Evolutionary conservation across 345 rosid genomes (phyloP).

Genomic region (Melastoma malabathricum): DNA sequence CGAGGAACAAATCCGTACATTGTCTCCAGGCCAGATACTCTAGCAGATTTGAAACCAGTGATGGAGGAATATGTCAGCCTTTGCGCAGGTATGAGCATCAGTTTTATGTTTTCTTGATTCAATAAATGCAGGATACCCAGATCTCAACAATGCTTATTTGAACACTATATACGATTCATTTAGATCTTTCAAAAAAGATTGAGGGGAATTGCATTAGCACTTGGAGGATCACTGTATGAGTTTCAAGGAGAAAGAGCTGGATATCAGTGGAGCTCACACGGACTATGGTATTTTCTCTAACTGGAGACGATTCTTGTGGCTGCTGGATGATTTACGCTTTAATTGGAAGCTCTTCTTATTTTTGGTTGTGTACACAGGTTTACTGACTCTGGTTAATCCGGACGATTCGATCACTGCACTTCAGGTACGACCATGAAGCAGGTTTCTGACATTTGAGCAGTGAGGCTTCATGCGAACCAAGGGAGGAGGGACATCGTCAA

Average conservation of each 20-base stretch:
- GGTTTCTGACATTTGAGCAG: background rate
- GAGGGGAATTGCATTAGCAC: constrained; percentile 63
- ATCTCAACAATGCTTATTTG: background rate
- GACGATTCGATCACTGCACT: constrained; percentile 75
- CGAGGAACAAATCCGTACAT: no score
- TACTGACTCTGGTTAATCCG: constrained; percentile 76
- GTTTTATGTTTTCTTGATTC: background rate
- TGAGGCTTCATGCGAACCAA: no score
- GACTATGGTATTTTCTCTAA: constrained; percentile 53
- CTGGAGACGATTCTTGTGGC: background rate
- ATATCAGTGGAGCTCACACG: constrained; percentile 68
- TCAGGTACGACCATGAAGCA: constrained; percentile 27
- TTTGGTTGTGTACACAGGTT: constrained; percentile 16
- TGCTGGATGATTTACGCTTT: no score
- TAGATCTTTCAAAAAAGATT: constrained; percentile 71
- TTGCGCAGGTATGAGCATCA: constrained; percentile 42
- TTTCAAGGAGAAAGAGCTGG: constrained; percentile 55
- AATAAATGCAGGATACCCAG: background rate
- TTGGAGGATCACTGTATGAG: constrained; percentile 49
- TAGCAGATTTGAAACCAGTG: constrained; percentile 32
- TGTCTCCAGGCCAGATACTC: constrained; percentile 50
- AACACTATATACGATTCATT: background rate
- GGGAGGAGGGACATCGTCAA: no score
- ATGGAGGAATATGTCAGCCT: constrained; percentile 63
- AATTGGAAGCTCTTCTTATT: no score